Evolutionary conservation across 2,329 filamentous ascomycete genomes (phyloP), one percentile per base, ranked within the genome.

Genomic region (Xylariomycetidae sp.): DNA sequence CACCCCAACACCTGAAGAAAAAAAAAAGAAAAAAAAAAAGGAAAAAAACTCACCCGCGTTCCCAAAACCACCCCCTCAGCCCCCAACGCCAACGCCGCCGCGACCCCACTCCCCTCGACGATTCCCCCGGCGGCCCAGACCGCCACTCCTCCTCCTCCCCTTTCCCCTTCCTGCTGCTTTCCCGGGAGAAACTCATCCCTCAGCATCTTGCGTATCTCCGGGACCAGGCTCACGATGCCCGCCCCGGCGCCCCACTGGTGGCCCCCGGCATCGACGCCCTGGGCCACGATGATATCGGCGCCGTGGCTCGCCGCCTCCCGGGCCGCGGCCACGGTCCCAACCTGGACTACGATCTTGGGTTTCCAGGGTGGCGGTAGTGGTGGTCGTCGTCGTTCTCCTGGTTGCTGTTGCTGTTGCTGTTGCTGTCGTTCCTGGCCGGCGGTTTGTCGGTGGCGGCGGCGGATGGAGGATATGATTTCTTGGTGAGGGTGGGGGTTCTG

Each of bases 201-300:
- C 12, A 71, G 30, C 10, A 59, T 53, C 43, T 74, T 69, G 3
- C 45, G 37, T 3, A 72, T 57, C 50, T 75, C 71, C 1, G 71
- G 70, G 5, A 74, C 42, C 3, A 75, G 54, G 6, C 64, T 56
- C 1, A 73, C 47, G 8, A 75, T 36, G 4, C 68, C 56, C 1
- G 70, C 69, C 10, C 64, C 65, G 10, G 52, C 49, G 2, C 57
- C 61, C 19, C 68, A 63, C 23, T 72, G 70, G 41, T 75, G 72
- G 0, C 72, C 72, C 6, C 71, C 71, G 5, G 71, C 71, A 49
- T 75, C 72, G 3, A 56, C 54, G 7, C 70, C 71, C 50, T 76
- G 72, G 5, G 72, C 63, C 9, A 76, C 67, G 7, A 76, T 53
- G 8, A 70, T 62, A 39, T 75, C 67, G 1, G 64, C 46, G 4